Evolutionary conservation across 305 asterid species (phyloP), one percentile per base, ranked within the genome.

Genomic region (Fraxinus xanthoxyloides): DNA sequence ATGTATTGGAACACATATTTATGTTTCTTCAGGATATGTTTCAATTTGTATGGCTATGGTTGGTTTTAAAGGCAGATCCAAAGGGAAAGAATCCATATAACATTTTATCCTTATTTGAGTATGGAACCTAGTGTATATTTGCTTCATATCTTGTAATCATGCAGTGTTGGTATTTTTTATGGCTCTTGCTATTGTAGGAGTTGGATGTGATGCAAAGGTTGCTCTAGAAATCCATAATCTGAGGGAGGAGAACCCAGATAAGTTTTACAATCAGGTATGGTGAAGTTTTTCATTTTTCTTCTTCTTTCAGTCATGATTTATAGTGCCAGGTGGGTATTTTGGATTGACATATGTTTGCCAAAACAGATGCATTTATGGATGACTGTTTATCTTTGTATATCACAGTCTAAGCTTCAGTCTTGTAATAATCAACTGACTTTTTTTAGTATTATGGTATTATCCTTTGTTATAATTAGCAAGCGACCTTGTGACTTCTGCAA

Each of bases 121-220:
- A 40, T 23, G 56, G 24, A 70, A 79, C 32, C 17, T 73, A 31
- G 13, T 72, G 79, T 61, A 35, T 28, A 7, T 5, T 34, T 13
- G 24, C 67, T 75, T 30, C 65, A 21, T 76, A 56, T 26, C 23
- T 19, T 77, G 36, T 34, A 24, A 21, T 67, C 43, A 56, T 59
- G 75, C 26, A 67, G 10, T 70, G 46, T 78, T 63, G 35, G 85
- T 36, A 40, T 38, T 15, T 75, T 63, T n/a, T 24, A 72, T 80
- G 74, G 51, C 21, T 30, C 56, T 43, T 84, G 40, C 30, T 79
- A 34, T 79, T 91, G 77, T 87, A 96, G 99, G 99, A 86, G 98
- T 96, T 84, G 99, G 99, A 79, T 96, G 98, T 54, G 99, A 96
- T 93, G 99, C 99, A 70, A 96, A 96, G 90, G 99, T 96, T 89